Evolutionary conservation across 208 protist genomes (phyloP).

Genomic region (Trypanosoma cruzi): DNA sequence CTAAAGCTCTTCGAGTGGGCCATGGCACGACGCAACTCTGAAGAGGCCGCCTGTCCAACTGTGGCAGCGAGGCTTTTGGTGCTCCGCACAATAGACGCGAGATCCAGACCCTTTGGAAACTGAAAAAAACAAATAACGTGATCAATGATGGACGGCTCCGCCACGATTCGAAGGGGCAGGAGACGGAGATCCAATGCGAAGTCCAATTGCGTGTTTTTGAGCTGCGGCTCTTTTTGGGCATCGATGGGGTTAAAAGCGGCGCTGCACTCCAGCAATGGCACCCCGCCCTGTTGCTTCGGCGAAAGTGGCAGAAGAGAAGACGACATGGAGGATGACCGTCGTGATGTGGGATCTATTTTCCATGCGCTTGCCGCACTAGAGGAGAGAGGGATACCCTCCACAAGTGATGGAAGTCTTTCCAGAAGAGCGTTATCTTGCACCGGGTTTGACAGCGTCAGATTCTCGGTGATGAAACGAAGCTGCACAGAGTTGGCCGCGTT

Average conservation of each 20-base stretch:
- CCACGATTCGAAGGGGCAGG: constrained; percentile 74
- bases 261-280: constrained; percentile 60
- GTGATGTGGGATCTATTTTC: no score
- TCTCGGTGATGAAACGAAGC: constrained; percentile 63
- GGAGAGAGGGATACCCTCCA: constrained; percentile 34
- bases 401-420: constrained; percentile 28
- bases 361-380: constrained; percentile 13
- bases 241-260: constrained; percentile 57
- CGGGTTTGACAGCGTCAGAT: constrained; percentile 73
- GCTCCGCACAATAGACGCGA: constrained; percentile 44
- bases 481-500: constrained; percentile 59
- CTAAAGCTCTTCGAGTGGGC: constrained; percentile 59
- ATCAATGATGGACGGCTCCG: constrained; percentile 66
- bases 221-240: constrained; percentile 39
- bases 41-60: constrained; percentile 58
- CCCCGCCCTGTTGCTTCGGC: constrained; percentile 4
- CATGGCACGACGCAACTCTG: constrained; percentile 67
- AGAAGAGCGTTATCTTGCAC: constrained; percentile 23
- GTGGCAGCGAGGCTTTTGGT: constrained; percentile 53
- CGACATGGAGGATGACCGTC: no score
- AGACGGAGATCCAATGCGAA: constrained; percentile 67
- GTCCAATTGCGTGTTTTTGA: constrained; percentile 67
- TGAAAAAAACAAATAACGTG: constrained; percentile 63
- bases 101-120: constrained; percentile 58
- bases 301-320: constrained; percentile 13